Conservation (phyloP, 331 rosid species). For the Quercus lobata region DNA sequence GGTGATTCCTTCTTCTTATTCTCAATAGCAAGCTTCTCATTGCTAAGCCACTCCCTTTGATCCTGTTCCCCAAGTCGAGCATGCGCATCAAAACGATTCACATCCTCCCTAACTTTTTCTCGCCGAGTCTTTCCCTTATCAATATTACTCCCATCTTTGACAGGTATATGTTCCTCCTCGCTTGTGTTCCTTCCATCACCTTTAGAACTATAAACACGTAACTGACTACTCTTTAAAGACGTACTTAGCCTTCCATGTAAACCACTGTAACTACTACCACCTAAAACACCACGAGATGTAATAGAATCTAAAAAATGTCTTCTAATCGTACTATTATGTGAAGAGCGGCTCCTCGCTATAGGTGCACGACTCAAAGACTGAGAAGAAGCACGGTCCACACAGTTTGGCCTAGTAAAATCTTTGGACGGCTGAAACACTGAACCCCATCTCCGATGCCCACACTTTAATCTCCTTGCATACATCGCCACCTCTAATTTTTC, state of each 20-base stretch:
- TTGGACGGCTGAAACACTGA: conserved; percentile 53
- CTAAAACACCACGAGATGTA: conserved; percentile 24
- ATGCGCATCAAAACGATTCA: conserved; percentile 46
- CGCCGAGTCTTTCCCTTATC: conserved; percentile 38
- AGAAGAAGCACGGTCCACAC: conserved; percentile 24
- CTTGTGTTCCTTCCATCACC: conserved; percentile 82
- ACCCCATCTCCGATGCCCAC: conserved; percentile 65
- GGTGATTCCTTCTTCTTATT: conserved; percentile 71
- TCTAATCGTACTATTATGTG: conserved; percentile 36
- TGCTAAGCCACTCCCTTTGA: conserved; percentile 84
- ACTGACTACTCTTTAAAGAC: conserved; percentile 37
- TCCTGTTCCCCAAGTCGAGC: conserved; percentile 80
- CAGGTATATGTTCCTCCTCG: conserved; percentile 58
- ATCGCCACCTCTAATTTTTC: conserved; percentile 41
- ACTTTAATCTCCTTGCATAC: conserved; percentile 73
- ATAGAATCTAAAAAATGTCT: conserved; percentile 35
- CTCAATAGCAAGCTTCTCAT: conserved; percentile 67
- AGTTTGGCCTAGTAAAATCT: conserved; percentile 40
- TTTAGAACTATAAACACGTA: conserved; percentile 64
- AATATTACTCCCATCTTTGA: conserved; percentile 44
- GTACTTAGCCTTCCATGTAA: conserved; percentile 26
- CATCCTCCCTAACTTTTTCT: conserved; percentile 45
- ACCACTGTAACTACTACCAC: conserved; percentile 28
- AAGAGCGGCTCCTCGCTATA: conserved; percentile 23
- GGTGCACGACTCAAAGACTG: conserved; percentile 35